Evolutionary conservation across 768 basidiomycete genomes (phyloP).

Genomic region (Lactarius akahatsu): DNA sequence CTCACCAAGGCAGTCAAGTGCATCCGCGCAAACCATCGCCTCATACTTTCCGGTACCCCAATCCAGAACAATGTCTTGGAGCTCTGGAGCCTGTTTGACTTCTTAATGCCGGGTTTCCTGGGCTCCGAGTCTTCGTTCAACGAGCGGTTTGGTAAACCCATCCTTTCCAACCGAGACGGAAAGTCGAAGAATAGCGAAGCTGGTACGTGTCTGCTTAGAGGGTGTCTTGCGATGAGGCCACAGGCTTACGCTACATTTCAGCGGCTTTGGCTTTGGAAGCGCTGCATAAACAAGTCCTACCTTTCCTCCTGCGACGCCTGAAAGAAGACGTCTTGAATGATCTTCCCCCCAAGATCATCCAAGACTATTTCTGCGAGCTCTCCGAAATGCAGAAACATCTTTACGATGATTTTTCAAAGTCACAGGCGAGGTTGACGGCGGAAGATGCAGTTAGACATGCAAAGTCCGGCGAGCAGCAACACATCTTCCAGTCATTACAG

Average conservation of each 20-base stretch:
- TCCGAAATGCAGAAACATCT: constrained; percentile 91
- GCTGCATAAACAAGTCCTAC: constrained; percentile 97
- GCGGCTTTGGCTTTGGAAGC: constrained; percentile 94
- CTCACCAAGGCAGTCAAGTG: constrained; percentile 94
- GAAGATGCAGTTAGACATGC: constrained; percentile 59
- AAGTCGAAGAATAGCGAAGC: constrained; percentile 95
- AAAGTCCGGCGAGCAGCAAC: constrained; percentile 59
- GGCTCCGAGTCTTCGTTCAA: constrained; percentile 95
- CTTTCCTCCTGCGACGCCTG: constrained; percentile 91
- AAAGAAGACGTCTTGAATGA: constrained; percentile 97
- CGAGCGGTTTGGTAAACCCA: constrained; percentile 94
- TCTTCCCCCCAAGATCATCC: constrained; percentile 98
- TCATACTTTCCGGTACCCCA: constrained; percentile 95
- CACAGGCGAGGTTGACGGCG: constrained; percentile 62
- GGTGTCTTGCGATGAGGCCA: background rate
- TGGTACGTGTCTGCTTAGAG: constrained; percentile 51
- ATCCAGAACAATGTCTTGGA: constrained; percentile 99
- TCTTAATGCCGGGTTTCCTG: constrained; percentile 98
- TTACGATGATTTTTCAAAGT: constrained; percentile 91
- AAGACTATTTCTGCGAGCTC: constrained; percentile 98
- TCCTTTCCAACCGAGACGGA: constrained; percentile 90
- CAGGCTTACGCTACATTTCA: constrained; percentile 36
- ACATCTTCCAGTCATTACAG: constrained; percentile 96
- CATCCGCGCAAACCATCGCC: constrained; percentile 85
- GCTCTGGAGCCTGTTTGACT: constrained; percentile 98